phyloP scores from a whole-genome alignment of 176 grass and related monocot species.

The Juncus inflexus region DNA sequence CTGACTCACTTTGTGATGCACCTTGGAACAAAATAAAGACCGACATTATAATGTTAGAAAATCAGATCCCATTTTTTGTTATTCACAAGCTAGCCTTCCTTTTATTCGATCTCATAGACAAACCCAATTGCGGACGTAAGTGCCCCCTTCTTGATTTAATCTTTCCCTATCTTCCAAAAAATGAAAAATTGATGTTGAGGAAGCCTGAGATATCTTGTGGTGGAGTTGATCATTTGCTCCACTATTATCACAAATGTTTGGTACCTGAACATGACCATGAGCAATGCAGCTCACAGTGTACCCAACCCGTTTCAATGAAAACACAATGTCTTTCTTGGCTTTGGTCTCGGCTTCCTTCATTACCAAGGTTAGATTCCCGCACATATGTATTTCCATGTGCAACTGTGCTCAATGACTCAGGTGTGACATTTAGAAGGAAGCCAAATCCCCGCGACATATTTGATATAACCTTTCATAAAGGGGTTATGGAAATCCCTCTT shows the following conservation, averaged over 20 bases:
- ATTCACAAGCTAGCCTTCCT: neutral
- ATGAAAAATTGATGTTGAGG: neutral
- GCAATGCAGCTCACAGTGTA: neutral
- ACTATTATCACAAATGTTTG: conserved; percentile 11
- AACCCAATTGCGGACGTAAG: neutral
- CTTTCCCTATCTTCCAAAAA: neutral
- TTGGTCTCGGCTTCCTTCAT: neutral
- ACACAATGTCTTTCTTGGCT: neutral
- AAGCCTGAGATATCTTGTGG: neutral
- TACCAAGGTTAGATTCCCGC: neutral
- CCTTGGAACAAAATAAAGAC: neutral
- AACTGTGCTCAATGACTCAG: conserved; percentile 32
- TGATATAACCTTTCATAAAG: conserved; percentile 8
- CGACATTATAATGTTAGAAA: conserved; percentile 43
- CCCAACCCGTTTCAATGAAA: neutral
- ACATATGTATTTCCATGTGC: conserved; percentile 28
- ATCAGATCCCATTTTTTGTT: conserved; percentile 46
- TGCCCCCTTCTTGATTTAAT: neutral
- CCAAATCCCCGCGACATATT: neutral
- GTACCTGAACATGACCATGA: neutral
- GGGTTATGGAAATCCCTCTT: conserved; percentile 34
- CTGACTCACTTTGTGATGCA: neutral
- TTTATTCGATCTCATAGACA: neutral
- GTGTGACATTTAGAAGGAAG: conserved; percentile 17
- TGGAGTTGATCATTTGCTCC: conserved; percentile 14